phyloP scores from a whole-genome alignment of 2,329 filamentous ascomycete genomes.

The Sporothrix inflata region DNA sequence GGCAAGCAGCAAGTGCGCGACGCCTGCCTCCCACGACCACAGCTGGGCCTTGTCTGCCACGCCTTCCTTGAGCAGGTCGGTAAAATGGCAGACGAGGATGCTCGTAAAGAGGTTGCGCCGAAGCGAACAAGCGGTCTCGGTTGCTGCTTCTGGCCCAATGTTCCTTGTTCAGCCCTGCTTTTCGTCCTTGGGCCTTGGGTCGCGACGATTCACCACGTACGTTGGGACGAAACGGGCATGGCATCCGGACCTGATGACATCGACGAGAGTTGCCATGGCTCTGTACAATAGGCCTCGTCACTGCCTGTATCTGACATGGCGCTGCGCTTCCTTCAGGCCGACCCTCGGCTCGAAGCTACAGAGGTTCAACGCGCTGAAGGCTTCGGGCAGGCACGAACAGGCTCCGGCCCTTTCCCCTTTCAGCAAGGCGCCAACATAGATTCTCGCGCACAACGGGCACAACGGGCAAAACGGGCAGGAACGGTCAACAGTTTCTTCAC shows the following conservation, averaged over 20 bases:
- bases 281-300: neutral
- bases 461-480: neutral
- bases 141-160: neutral
- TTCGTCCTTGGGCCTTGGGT: neutral
- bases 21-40: too few species aligned
- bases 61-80: too few species aligned
- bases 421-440: neutral
- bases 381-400: neutral
- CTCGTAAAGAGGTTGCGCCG: neutral
- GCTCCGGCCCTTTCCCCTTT: slow-evolving; percentile 14
- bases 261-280: too few species aligned
- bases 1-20: neutral
- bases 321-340: neutral
- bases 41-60: too few species aligned
- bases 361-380: neutral
- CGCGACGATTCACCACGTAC: neutral
- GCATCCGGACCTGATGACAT: too few species aligned
- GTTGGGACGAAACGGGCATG: neutral
- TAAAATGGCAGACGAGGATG: too few species aligned
- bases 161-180: neutral
- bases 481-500: slow-evolving; percentile 11
- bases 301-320: neutral
- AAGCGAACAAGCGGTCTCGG: neutral
- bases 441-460: too few species aligned
- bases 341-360: neutral